These are phyloP conservation scores for Juglanconis sp. DNA, from an alignment of 2,329 filamentous ascomycete species.

Conservation along the genomic window DNA sequence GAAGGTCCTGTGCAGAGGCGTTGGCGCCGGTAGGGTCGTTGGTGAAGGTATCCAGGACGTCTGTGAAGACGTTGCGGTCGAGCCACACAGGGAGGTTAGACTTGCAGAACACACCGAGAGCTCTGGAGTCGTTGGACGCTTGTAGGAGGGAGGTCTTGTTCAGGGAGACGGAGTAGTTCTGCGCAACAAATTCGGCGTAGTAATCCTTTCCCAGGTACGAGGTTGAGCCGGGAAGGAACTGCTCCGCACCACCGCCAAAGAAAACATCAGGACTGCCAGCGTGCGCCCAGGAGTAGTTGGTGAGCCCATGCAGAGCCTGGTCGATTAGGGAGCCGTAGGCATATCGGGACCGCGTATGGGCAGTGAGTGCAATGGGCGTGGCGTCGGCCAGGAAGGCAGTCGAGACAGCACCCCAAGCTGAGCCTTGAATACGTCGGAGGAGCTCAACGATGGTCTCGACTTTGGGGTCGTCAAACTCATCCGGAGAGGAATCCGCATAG, in stretches of 20 bases:
- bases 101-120: constrained; percentile 75
- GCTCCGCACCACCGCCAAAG: constrained; percentile 79
- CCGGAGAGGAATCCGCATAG: constrained; percentile 72
- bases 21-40: constrained; percentile 68
- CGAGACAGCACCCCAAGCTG: constrained; percentile 64
- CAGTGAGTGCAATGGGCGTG: constrained; percentile 71
- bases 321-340: constrained; percentile 72
- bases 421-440: constrained; percentile 59
- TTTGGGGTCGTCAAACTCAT: constrained; percentile 79
- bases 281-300: constrained; percentile 78
- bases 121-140: constrained; percentile 55
- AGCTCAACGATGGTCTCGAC: constrained; percentile 80
- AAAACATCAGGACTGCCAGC: constrained; percentile 74
- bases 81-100: constrained; percentile 80
- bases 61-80: constrained; percentile 75
- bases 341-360: constrained; percentile 68
- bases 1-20: constrained; percentile 65
- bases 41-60: constrained; percentile 62
- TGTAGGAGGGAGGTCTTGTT: constrained; percentile 70
- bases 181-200: constrained; percentile 71
- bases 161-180: constrained; percentile 67
- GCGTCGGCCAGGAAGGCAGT: constrained; percentile 82
- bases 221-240: constrained; percentile 64
- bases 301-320: constrained; percentile 70
- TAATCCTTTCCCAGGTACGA: constrained; percentile 73